Percentiles rank a stretch among this genome's conserved stretches.
phyloP scores from a whole-genome alignment of 106 monocot species.

The Dioscorea alata region DNA sequence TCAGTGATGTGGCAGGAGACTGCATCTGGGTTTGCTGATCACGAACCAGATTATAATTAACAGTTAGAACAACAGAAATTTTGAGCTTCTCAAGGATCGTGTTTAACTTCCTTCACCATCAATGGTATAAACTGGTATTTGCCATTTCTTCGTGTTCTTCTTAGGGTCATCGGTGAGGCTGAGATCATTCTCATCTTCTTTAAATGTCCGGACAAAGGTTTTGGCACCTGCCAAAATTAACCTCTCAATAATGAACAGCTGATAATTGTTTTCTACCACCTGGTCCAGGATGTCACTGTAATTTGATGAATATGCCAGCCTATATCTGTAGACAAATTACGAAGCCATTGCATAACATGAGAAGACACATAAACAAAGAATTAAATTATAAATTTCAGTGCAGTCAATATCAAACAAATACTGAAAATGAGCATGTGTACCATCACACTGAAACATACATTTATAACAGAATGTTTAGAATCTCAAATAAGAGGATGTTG shows the following conservation, averaged over 20 bases:
- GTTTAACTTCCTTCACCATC: conserved; percentile 10
- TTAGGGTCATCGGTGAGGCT: conserved; percentile 89
- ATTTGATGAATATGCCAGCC: conserved; percentile 76
- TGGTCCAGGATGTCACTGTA: conserved; percentile 72
- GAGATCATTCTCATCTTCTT: conserved; percentile 64
- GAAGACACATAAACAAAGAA: neutral
- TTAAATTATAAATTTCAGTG: neutral
- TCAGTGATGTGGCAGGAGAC: too few relatives aligned
- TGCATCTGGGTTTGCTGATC: too few relatives aligned
- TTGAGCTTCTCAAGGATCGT: too few relatives aligned
- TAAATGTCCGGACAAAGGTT: conserved; percentile 73
- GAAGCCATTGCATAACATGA: too few relatives aligned
- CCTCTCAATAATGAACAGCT: conserved; percentile 95
- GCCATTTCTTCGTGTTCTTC: conserved; percentile 88
- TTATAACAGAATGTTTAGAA: neutral
- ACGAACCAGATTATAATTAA: too few relatives aligned
- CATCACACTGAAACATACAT: neutral
- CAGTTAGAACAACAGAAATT: too few relatives aligned
- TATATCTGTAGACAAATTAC: conserved; percentile 40
- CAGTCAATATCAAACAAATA: neutral
- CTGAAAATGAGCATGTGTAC: neutral
- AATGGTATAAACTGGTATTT: conserved; percentile 74
- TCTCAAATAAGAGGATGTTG: neutral
- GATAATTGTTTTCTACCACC: conserved; percentile 84
- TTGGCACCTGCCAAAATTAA: conserved; percentile 69